Conservation (phyloP, 768 basidiomycete species). For the Crassisporium funariophilum region DNA sequence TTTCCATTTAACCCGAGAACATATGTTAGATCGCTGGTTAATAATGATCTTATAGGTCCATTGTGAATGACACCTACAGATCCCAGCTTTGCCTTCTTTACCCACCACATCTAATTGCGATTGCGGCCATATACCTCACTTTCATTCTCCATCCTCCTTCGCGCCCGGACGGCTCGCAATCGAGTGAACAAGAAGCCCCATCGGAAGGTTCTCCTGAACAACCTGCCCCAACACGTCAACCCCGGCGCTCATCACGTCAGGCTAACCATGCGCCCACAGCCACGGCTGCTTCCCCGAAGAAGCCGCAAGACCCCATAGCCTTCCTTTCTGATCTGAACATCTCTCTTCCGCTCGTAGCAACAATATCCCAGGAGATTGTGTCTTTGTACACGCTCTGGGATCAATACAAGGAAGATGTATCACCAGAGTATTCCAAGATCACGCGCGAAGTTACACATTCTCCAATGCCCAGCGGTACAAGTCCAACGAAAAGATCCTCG, state of each 20-base stretch:
- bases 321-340: conserved; percentile 90
- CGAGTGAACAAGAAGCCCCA: conserved; percentile 10
- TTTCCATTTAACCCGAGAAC: conserved; percentile 23
- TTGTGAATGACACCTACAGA: conserved; percentile 95
- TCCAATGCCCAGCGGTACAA: conserved; percentile 25
- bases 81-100: conserved; percentile 93
- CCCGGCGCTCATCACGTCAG: conserved; percentile 38
- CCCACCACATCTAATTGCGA: conserved; percentile 92
- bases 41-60: conserved; percentile 60
- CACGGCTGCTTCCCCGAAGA: conserved; percentile 31
- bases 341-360: conserved; percentile 76
- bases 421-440: conserved; percentile 34
- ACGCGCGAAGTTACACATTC: conserved; percentile 28
- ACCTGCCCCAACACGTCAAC: conserved; percentile 33
- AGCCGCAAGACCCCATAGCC: conserved; percentile 68
- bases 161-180: conserved; percentile 24
- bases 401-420: conserved; percentile 68
- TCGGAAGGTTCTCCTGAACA: conserved; percentile 11
- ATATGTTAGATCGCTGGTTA: conserved; percentile 49
- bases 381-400: conserved; percentile 90
- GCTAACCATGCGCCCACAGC: conserved; percentile 29
- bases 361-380: conserved; percentile 90
- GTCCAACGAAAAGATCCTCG: conserved; percentile 28
- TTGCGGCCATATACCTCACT: conserved; percentile 89
- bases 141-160: conserved; percentile 72